These are phyloP conservation scores for Hygrophoropsis aurantiaca DNA, from an alignment of 768 basidiomycete species.

Conservation along the genomic window DNA sequence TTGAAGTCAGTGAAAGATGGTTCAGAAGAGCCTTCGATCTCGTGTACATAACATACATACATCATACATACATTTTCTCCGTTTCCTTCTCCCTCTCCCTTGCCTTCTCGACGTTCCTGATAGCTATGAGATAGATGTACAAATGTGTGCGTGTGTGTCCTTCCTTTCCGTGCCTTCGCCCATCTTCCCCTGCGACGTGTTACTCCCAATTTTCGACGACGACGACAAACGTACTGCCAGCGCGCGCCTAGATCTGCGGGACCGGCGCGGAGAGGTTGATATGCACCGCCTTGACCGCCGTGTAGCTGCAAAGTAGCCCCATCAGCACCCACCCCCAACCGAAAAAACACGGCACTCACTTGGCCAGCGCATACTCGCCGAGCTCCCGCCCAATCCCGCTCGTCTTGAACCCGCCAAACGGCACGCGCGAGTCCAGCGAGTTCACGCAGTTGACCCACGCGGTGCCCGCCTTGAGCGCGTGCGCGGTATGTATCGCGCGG, in stretches of 20 bases:
- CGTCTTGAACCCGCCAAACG: conserved; percentile 88
- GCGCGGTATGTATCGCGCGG: conserved; percentile 69
- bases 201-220: too few species aligned
- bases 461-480: conserved; percentile 79
- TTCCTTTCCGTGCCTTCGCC: too few species aligned
- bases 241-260: too few species aligned
- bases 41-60: too few species aligned
- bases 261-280: too few species aligned
- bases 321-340: background rate
- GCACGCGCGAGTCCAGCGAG: conserved; percentile 40
- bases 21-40: too few species aligned
- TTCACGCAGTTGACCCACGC: conserved; percentile 56
- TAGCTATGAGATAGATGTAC: too few species aligned
- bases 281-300: conserved; percentile 61
- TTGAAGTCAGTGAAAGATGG: too few species aligned
- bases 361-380: conserved; percentile 69
- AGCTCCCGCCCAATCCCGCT: conserved; percentile 80
- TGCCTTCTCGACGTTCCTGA: background rate
- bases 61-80: background rate
- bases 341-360: conserved; percentile 34
- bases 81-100: background rate
- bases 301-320: conserved; percentile 40
- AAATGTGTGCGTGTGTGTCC: too few species aligned
- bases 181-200: too few species aligned
- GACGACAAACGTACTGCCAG: too few species aligned